phyloP scores from a whole-genome alignment of 768 basidiomycete genomes.

The Rhizopogon vulgaris region DNA sequence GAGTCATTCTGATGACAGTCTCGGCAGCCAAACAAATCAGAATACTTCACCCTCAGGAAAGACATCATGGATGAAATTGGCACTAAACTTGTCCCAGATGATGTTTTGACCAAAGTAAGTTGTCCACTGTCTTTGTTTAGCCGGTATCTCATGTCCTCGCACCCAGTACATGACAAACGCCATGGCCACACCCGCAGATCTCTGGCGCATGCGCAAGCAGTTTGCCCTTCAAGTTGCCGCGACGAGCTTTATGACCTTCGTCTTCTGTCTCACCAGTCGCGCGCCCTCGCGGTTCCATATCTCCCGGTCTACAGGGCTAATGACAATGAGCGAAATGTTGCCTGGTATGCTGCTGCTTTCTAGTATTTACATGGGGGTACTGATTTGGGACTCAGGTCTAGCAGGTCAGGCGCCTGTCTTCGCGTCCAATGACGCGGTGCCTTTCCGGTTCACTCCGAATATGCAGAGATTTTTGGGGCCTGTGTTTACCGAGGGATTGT shows the following conservation, averaged over 20 bases:
- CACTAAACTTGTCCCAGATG: slow-evolving; percentile 85
- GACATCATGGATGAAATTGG: slow-evolving; percentile 87
- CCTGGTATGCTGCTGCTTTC: slow-evolving; percentile 50
- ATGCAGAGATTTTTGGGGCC: slow-evolving; percentile 91
- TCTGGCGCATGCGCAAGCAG: slow-evolving; percentile 98
- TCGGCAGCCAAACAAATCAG: slow-evolving; percentile 49
- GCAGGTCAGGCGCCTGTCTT: slow-evolving; percentile 51
- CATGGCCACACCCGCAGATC: slow-evolving; percentile 76
- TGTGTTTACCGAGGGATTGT: slow-evolving; percentile 81
- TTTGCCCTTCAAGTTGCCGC: slow-evolving; percentile 88
- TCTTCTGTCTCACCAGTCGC: slow-evolving; percentile 78
- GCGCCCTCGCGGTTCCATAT: slow-evolving; percentile 81
- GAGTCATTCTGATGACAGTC: not conserved
- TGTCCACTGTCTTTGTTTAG: not conserved
- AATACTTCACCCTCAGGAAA: slow-evolving; percentile 68
- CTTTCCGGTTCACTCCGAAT: slow-evolving; percentile 96
- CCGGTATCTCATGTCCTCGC: not conserved
- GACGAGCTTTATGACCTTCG: slow-evolving; percentile 87
- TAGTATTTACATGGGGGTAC: not conserved
- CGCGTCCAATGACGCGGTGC: slow-evolving; percentile 79
- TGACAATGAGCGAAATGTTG: slow-evolving; percentile 89
- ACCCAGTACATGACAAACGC: slow-evolving; percentile 83
- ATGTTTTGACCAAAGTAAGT: slow-evolving; percentile 74
- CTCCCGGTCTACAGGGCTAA: slow-evolving; percentile 82
- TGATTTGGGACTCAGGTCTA: slow-evolving; percentile 14